Percentiles rank a stretch among this genome's conserved stretches.
Evolutionary conservation across 192 early-diverging fungal species (phyloP).

Genomic region (Coemansia aciculifera): DNA sequence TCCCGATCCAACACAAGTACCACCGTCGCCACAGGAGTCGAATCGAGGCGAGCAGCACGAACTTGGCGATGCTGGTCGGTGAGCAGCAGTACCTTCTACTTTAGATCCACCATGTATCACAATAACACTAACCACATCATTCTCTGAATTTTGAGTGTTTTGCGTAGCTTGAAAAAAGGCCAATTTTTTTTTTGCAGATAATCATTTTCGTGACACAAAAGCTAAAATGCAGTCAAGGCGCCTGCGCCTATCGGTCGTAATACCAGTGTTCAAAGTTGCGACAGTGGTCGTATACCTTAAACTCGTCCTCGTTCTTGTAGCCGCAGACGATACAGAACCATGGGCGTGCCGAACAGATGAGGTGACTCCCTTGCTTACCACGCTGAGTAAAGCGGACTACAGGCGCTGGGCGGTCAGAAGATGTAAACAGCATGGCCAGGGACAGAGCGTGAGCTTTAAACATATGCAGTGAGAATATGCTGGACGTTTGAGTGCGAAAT

Average conservation of each 20-base stretch:
- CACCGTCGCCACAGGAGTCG: conserved; percentile 31
- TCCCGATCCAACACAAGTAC: conserved; percentile 48
- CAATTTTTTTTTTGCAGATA: too few species aligned
- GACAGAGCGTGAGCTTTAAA: neutral
- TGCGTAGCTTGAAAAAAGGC: neutral
- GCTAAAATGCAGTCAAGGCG: neutral
- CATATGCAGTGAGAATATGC: neutral
- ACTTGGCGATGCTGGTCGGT: conserved; percentile 14
- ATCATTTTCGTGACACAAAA: neutral
- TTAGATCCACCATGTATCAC: neutral
- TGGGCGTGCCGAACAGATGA: conserved; percentile 19
- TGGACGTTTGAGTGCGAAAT: neutral
- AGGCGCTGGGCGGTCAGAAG: neutral
- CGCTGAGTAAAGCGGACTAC: neutral
- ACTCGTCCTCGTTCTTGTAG: conserved; percentile 18
- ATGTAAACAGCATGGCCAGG: neutral
- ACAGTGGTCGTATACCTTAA: conserved; percentile 26
- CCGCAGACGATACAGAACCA: conserved; percentile 39
- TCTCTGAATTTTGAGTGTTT: neutral
- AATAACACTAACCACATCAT: neutral
- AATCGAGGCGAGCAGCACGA: conserved; percentile 32
- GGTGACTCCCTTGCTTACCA: neutral
- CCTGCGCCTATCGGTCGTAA: conserved; percentile 23
- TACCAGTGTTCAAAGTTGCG: conserved; percentile 13
- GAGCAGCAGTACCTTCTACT: neutral